Evolutionary conservation across 352 stramenopile species (phyloP), one percentile per base, ranked within the genome.

Genomic region (Peronospora destructor): DNA sequence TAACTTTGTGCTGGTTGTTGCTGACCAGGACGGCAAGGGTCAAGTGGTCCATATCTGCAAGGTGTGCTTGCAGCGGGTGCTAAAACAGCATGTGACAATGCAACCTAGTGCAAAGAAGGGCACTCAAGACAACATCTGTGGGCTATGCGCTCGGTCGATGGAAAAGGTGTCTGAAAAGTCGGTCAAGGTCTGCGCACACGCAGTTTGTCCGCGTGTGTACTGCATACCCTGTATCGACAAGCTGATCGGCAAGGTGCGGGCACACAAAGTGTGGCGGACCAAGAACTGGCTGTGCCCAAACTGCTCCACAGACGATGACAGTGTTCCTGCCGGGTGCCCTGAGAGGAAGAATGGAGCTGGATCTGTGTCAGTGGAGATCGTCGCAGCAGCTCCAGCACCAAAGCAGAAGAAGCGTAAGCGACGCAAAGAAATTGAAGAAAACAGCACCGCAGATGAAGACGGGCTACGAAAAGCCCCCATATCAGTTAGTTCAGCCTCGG

Each of bases 201-300:
- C 63, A 21, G 58, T 76, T 28, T 85, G 72, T 29, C 65, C 56
- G 12, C 63, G 63, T n/a, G 51, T 73, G 26, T 88, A 85, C 40
- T 88, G 76, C 37, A 40, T 60, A 11, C 41, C 67, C 11, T 87
- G 76, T 35, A 64, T 87, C 16, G 59, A 76, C 11, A 85, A 73
- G 36, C 69, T 87, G 4, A 70, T 87, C 30, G 73, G 73, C 14
- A 81, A 71, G 50, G 73, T 73, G 2, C 64, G 77, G 45, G 53
- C 61, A 13, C 61, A 78, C 36, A 83, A 80, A 41, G 74, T 84
- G 6, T 73, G 58, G 58, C 67, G 72, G 12, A 68, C 53, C 16
- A 83, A 82, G 53, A 59, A 67, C 29, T 88, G 76, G 76, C 37
- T 73, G 12, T 88, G 76, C 35, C 68, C 72, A 13, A 88, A 88